Base-by-base conservation (phyloP, 169 alveolate species). In the Eimeria necatrix region DNA sequence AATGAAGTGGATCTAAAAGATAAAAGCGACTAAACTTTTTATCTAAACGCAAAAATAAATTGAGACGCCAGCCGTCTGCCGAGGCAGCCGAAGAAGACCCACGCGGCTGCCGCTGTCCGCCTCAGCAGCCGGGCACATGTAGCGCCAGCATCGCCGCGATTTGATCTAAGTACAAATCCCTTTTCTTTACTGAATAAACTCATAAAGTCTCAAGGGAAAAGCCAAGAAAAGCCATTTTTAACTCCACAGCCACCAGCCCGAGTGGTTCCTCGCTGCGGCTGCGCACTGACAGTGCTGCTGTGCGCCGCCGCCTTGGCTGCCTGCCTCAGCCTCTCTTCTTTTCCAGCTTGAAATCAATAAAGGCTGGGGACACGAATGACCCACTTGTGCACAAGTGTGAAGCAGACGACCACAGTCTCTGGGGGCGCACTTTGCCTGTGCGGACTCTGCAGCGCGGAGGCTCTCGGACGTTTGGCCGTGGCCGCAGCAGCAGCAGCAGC, bases 61-160 rank as follows among this genome's bases (percentile, higher is more conserved):
- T n/a, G 24, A 52, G 24, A 26, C 51, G 83, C 53, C 83, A 71
- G 83, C 26, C 83, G 26, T 71, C 83, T 71, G 87, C 61, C n/a
- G 46, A 56, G 64, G 64, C 87, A 41, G 64, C 59, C 32, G 87
- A 56, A 76, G 46, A 56, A 76, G 64, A 51, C 22, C 46, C 61
- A 41, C 22, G 87, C 87, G 87, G 87, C 87, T 46, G 87, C 87
- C 41, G 87, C 87, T 76, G 87, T 76, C 87, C 87, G 87, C 87
- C 51, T 56, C 87, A 51, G 87, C 59, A 76, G 87, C 87, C 87
- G 51, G 61, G 41, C 56, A 71, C 16, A 16, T 49, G 83, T 32
- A 32, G 41, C 41, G 41, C 41, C 41, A 32, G 41, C 41, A 32
- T 32, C 41, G 41, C 41, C 41, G 41, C 41, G 41, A 32, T 32